Evolutionary conservation across 495 filamentous ascomycete genomes (phyloP), one percentile per base, ranked within the genome.

Genomic region (Aspergillus bertholletiae): DNA sequence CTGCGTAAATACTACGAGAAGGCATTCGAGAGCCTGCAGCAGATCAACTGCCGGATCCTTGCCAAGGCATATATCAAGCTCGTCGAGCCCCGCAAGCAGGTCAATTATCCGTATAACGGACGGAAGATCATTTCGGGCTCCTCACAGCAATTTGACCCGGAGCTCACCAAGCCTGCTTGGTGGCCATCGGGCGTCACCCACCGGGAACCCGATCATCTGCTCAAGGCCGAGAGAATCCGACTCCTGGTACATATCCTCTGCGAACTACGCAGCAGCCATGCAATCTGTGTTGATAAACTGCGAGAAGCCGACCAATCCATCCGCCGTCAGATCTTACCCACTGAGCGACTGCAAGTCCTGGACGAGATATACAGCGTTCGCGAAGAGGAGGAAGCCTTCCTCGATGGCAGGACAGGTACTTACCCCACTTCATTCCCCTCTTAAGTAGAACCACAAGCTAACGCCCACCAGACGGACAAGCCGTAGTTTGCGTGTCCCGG

Each of bases 1-100:
- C 34, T 89, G 5, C 78, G 80, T 56, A 69, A 74, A 7, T 88
- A 86, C 63, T 88, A 89, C 55, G 73, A 78, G 37, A 78, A 78
- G 18, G 71, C 83, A 0, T 85, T 93, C 56, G 80, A 81, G 51
- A 77, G 77, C 26, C 73, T 90, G 49, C 88, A 92, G 61, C 90
- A 95, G 62, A 78, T 82, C 7, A 82, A 85, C 46, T 87, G 87
- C 62, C 77, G 46, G 74, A 76, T 74, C 13, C 80, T 93, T 17
- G 83, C 83, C 15, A 93, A 92, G 62, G 85, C 81, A 20, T 92
- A 89, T 75, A 84, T 96, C 60, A 90, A 88, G 60, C 75, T 84
- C 13, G 84, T 94, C 2, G 87, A 90, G 52, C 88, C 90, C 0
- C 90, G 88, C 61, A 96, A 96, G 65, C 89, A 95, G 65, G 83